Evolutionary conservation across 257 asterid species (phyloP).

Genomic region (Solanum chaucha): DNA sequence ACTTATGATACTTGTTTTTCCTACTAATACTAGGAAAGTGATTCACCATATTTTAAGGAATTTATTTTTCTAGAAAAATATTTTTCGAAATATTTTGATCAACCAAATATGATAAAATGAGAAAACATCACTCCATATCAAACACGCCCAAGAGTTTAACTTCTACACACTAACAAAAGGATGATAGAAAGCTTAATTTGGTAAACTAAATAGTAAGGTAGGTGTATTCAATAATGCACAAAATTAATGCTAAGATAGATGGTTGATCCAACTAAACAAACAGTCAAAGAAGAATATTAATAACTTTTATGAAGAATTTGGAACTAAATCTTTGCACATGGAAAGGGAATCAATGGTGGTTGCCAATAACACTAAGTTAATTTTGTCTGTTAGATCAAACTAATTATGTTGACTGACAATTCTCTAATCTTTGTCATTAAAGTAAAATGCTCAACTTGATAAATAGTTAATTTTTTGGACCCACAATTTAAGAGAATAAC

Average conservation of each 20-base stretch:
- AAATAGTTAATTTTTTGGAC: not conserved
- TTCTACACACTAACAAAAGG: too few relatives aligned
- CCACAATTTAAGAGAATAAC: not conserved
- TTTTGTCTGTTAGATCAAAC: constrained; percentile 10
- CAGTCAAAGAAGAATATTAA: not conserved
- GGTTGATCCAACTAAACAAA: not conserved
- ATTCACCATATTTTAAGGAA: not conserved
- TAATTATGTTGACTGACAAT: not conserved
- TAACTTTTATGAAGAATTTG: not conserved
- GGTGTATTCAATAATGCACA: not conserved
- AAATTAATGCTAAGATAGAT: not conserved
- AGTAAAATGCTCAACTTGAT: not conserved
- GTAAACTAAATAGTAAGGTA: not conserved
- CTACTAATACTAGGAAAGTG: not conserved
- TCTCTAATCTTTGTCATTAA: not conserved
- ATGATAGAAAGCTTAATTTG: not conserved
- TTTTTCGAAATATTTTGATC: not conserved
- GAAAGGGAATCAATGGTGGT: constrained; percentile 24
- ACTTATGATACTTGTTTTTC: not conserved
- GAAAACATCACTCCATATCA: rapidly evolving
- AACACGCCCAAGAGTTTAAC: not conserved
- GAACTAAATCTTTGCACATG: constrained; percentile 44
- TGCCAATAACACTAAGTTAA: constrained; percentile 6
- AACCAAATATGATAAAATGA: not conserved
- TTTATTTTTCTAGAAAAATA: rapidly evolving